Conservation (phyloP, 495 filamentous ascomycete genomes). For the Elaphomyces granulatus region DNA sequence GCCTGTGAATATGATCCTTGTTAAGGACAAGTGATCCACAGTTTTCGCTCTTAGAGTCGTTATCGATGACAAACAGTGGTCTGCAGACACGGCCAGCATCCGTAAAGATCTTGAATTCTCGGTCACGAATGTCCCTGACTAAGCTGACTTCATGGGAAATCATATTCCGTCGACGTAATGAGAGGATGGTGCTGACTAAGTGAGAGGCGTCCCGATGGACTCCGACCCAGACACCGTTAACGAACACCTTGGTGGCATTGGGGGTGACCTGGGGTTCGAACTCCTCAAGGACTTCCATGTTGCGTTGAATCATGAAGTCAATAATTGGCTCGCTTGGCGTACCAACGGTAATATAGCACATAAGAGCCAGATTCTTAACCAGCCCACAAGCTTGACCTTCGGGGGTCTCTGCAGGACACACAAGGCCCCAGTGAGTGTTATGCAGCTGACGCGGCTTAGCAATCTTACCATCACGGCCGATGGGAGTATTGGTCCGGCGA, state of each 20-base stretch:
- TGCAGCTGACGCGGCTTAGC: slow-evolving; percentile 96
- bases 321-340: slow-evolving; percentile 78
- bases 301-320: slow-evolving; percentile 84
- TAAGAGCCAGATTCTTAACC: slow-evolving; percentile 94
- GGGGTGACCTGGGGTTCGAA: slow-evolving; percentile 81
- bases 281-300: slow-evolving; percentile 94
- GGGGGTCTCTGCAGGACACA: slow-evolving; percentile 94
- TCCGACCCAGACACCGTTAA: slow-evolving; percentile 97
- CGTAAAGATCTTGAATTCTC: slow-evolving; percentile 97
- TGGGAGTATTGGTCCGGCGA: slow-evolving; percentile 91
- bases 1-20: slow-evolving; percentile 57
- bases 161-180: slow-evolving; percentile 59
- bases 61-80: slow-evolving; percentile 82
- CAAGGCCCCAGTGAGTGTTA: slow-evolving; percentile 97
- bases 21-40: slow-evolving; percentile 67
- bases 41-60: slow-evolving; percentile 49
- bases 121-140: slow-evolving; percentile 85
- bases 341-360: slow-evolving; percentile 95
- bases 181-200: slow-evolving; percentile 60
- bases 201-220: slow-evolving; percentile 64
- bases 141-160: slow-evolving; percentile 85
- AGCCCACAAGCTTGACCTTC: slow-evolving; percentile 97
- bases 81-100: slow-evolving; percentile 91
- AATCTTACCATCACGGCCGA: slow-evolving; percentile 95
- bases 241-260: slow-evolving; percentile 91